Evolutionary conservation across 306 rosid species (phyloP).

Genomic region (Sechiopsis laciniata): DNA sequence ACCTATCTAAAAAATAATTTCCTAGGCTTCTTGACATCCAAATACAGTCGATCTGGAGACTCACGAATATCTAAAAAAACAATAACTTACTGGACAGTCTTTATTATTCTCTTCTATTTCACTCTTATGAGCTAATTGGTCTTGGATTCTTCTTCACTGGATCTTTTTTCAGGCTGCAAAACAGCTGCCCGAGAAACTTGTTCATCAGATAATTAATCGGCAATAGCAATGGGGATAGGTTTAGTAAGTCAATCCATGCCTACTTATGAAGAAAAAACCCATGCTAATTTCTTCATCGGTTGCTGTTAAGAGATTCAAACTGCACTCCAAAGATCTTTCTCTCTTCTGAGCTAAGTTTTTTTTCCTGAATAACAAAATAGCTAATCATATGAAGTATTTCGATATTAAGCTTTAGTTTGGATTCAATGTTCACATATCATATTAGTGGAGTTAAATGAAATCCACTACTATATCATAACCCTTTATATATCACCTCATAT

Average conservation of each 20-base stretch:
- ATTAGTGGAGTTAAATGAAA: neutral
- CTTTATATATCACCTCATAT: neutral
- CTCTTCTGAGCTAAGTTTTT: slow-evolving; percentile 14
- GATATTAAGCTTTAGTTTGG: neutral
- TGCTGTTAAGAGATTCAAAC: neutral
- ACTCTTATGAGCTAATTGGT: neutral
- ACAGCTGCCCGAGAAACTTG: slow-evolving; percentile 74
- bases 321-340: neutral
- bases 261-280: too few species aligned
- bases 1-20: too few species aligned
- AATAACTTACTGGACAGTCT: neutral
- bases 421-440: neutral
- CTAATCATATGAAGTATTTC: neutral
- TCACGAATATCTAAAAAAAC: too few species aligned
- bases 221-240: neutral
- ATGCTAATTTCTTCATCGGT: neutral
- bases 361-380: neutral
- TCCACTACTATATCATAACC: neutral
- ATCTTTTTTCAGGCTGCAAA: slow-evolving; percentile 57
- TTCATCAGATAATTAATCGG: slow-evolving; percentile 38
- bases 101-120: neutral
- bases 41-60: too few species aligned
- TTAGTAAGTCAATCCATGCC: slow-evolving; percentile 28
- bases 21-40: too few species aligned
- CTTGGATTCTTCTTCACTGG: slow-evolving; percentile 21